Conservation (phyloP, 1,284 basidiomycete species). For the Cutaneotrichosporon sp. region DNA sequence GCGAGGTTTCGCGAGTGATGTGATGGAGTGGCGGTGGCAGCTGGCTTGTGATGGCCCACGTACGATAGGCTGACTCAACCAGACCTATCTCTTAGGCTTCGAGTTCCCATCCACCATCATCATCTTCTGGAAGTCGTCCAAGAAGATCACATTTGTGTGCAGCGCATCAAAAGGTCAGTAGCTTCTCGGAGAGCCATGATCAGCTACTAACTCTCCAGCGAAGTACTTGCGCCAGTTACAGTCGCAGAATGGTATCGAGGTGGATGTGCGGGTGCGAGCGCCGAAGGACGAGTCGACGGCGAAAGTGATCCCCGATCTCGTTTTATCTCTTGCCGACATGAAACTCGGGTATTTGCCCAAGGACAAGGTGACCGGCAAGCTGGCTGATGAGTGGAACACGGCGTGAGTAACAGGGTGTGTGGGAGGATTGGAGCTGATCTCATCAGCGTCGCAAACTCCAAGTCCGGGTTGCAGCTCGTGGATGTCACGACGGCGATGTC, state of each 20-base stretch:
- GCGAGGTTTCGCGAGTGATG: neutral
- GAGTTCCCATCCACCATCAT: constrained; percentile 94
- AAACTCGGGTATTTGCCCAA: constrained; percentile 47
- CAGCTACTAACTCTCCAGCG: constrained; percentile 28
- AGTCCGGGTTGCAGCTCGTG: constrained; percentile 58
- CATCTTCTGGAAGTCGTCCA: constrained; percentile 59
- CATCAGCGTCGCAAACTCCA: constrained; percentile 24
- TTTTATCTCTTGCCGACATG: constrained; percentile 31
- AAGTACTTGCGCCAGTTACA: constrained; percentile 45
- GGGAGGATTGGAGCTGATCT: neutral
- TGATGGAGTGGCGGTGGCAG: neutral
- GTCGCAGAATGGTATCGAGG: constrained; percentile 28
- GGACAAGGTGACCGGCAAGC: constrained; percentile 45
- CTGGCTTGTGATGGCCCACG: too few relatives aligned
- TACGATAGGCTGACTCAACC: constrained; percentile 4
- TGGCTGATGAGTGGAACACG: constrained; percentile 53
- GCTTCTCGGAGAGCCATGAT: too few relatives aligned
- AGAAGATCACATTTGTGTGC: constrained; percentile 70
- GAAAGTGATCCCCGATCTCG: constrained; percentile 32
- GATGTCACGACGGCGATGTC: constrained; percentile 76
- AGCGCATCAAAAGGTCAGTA: constrained; percentile 78
- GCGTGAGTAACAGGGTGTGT: constrained; percentile 31
- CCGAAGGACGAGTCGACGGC: constrained; percentile 41
- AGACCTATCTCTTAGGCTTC: constrained; percentile 94
- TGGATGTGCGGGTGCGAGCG: constrained; percentile 38